A percentile compares a stretch with the other conserved stretches of the same genome.
phyloP scores from a whole-genome alignment of 75 land plant genomes.

The Sequoiadendron giganteum region DNA sequence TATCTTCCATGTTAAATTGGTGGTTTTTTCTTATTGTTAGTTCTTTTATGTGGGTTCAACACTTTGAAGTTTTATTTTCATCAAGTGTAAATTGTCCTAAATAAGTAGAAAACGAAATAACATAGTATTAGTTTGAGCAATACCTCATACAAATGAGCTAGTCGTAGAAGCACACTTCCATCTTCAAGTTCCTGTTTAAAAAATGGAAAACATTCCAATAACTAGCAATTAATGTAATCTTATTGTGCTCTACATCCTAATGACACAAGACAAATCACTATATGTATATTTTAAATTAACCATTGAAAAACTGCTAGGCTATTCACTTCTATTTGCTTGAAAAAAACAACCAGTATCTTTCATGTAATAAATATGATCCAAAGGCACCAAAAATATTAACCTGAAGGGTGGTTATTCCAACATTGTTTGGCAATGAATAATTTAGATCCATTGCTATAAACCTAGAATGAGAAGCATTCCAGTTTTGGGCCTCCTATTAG shows the following conservation, averaged over 20 bases:
- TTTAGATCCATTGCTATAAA: slow-evolving; percentile 34
- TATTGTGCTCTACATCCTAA: neutral
- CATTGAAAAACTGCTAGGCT: neutral
- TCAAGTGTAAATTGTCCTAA: neutral
- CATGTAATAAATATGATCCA: neutral
- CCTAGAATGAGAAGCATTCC: slow-evolving; percentile 40
- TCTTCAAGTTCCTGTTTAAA: slow-evolving; percentile 56
- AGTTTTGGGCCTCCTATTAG: slow-evolving; percentile 31
- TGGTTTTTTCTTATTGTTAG: neutral
- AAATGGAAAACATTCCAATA: neutral
- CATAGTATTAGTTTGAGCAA: neutral
- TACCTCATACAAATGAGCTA: slow-evolving; percentile 85
- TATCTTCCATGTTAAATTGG: neutral
- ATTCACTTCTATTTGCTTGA: neutral
- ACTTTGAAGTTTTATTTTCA: neutral
- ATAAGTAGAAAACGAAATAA: neutral
- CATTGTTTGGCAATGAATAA: slow-evolving; percentile 68
- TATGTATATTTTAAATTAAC: neutral
- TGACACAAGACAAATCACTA: neutral
- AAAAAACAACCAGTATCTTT: neutral
- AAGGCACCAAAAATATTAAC: slow-evolving; percentile 12
- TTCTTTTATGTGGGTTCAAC: neutral
- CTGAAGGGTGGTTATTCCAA: slow-evolving; percentile 79
- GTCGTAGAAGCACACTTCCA: slow-evolving; percentile 52
- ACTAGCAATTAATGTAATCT: neutral